Percentiles rank a stretch among this genome's conserved stretches.
Conservation (phyloP, 2,329 filamentous ascomycete genomes). For the Stylonectria norvegica region DNA sequence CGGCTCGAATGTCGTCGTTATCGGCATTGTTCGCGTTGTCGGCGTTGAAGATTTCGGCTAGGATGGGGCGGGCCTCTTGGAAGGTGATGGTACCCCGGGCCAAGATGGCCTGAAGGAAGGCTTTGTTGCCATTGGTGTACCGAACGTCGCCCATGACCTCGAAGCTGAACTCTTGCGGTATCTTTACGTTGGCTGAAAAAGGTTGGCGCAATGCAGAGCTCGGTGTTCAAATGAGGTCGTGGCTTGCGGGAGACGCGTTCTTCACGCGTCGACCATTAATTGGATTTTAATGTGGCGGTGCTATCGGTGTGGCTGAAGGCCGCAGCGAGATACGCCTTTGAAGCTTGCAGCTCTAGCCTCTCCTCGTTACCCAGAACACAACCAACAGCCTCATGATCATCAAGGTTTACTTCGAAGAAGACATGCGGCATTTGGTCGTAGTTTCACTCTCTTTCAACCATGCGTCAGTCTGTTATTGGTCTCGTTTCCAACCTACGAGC, state of each 20-base stretch:
- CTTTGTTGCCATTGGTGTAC: slow-evolving; percentile 67
- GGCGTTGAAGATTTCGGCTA: slow-evolving; percentile 71
- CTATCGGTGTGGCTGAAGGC: neutral
- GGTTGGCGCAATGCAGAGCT: neutral
- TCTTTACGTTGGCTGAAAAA: too few relatives aligned
- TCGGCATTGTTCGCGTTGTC: slow-evolving; percentile 34
- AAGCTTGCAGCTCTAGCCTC: too few relatives aligned
- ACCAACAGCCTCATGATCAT: too few relatives aligned
- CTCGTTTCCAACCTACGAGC: too few relatives aligned
- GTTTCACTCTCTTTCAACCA: slow-evolving; percentile 8
- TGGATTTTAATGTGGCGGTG: slow-evolving; percentile 19
- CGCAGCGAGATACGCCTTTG: too few relatives aligned
- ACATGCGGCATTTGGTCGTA: too few relatives aligned
- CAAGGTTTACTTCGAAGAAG: too few relatives aligned
- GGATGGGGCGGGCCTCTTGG: slow-evolving; percentile 66
- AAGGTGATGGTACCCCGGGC: slow-evolving; percentile 74
- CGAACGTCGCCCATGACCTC: slow-evolving; percentile 30
- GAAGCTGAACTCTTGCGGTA: too few relatives aligned
- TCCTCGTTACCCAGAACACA: too few relatives aligned
- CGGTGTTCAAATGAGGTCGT: neutral
- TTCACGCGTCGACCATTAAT: slow-evolving; percentile 1
- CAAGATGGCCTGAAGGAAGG: slow-evolving; percentile 87
- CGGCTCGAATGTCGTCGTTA: slow-evolving; percentile 43
- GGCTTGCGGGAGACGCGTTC: neutral
- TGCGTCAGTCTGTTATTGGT: slow-evolving; percentile 5